Evolutionary conservation across 805 yeast species (phyloP), one percentile per base, ranked within the genome.

Genomic region (Candida argentea): DNA sequence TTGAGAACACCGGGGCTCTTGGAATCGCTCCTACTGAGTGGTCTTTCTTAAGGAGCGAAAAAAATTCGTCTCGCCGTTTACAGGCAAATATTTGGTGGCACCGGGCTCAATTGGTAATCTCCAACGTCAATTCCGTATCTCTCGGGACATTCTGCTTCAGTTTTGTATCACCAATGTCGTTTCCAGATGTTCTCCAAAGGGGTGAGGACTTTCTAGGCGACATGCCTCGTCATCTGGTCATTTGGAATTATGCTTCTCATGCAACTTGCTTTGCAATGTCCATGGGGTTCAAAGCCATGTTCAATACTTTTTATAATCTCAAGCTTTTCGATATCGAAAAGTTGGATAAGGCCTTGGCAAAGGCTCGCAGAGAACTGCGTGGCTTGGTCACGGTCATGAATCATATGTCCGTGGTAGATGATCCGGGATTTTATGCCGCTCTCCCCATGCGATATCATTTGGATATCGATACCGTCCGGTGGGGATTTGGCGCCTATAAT

Each of bases 401-500:
- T 50, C 95, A 86, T 46, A 82, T 84, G 91, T 78, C 87, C 3
- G 81, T 70, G 18, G 81, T 85, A 14, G 98, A 89, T 49, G 98
- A 89, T 46, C 98, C 98, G 0, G 66, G 82, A 20, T 57, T 84
- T 24, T 89, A 93, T 83, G 94, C 93, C 0, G 70, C 80, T 20
- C 61, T 87, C 33, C 95, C 96, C 0, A 67, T 76, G 70, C 63
- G 73, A 21, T 71, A 70, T 40, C 80, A 72, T 40, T 52, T 59
- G 9, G 70, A 73, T 31, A 56, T 81, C 11, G 80, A 75, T 36
- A 67, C 71, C 29, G 72, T 85, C 30, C 66, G 98, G 44, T 89
- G 97, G 97, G 87, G 95, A 4, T 62, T 91, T 31, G 98, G 94
- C 0, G 98, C 98, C 7, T 73, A 78, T 28, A 87, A 91, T 49